Conservation (phyloP, 306 rosid genomes). For the Glycine soja region DNA sequence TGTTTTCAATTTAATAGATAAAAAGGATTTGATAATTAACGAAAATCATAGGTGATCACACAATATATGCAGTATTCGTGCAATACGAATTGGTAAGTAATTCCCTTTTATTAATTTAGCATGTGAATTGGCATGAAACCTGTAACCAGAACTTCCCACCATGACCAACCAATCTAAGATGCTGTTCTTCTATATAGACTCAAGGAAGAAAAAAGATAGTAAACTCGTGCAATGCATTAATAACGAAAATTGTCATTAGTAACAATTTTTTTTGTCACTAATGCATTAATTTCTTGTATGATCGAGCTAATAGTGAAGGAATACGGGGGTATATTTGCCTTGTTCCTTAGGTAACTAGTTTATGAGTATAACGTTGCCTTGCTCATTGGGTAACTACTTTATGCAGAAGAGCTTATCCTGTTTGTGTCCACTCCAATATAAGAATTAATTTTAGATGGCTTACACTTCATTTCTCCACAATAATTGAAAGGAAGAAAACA, state of each 20-base stretch:
- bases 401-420: neutral
- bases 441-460: neutral
- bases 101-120: no score
- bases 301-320: neutral
- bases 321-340: neutral
- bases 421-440: conserved; percentile 9
- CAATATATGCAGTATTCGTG: no score
- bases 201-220: conserved; percentile 15
- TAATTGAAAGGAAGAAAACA: conserved; percentile 42
- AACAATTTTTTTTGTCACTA: no score
- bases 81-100: no score
- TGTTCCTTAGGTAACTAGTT: conserved; percentile 23
- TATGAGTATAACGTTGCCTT: neutral
- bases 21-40: no score
- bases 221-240: no score
- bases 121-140: no score
- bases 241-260: no score
- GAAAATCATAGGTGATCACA: no score
- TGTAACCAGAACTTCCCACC: conserved; percentile 48
- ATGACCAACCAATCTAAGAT: conserved; percentile 46
- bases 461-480: conserved; percentile 21
- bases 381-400: conserved; percentile 18
- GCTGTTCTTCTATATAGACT: conserved; percentile 48
- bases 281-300: no score
- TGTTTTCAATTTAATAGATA: no score